Conservation (phyloP, 352 stramenopile species). For the Aphanomyces euteiches region DNA sequence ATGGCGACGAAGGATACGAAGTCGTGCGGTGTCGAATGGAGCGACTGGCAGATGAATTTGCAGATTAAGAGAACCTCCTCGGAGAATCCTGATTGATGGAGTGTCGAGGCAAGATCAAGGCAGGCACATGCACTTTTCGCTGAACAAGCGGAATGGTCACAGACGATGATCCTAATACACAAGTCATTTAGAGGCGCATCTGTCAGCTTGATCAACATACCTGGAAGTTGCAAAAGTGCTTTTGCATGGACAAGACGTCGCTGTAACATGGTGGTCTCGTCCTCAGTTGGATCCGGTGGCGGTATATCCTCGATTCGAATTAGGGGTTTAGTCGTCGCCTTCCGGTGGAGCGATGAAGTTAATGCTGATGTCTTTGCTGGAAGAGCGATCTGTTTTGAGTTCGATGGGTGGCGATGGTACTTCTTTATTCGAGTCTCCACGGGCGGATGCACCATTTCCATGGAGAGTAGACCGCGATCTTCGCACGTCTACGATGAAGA, state of each 20-base stretch:
- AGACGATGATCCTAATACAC: background rate
- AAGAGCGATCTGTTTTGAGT: background rate
- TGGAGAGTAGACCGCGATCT: background rate
- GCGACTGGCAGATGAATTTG: background rate
- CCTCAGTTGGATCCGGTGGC: background rate
- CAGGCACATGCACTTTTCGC: too few relatives aligned
- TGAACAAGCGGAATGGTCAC: background rate
- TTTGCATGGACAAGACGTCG: conserved; percentile 4
- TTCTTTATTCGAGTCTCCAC: background rate
- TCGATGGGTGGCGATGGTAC: background rate
- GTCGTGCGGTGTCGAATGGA: conserved; percentile 10
- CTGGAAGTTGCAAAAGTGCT: too few relatives aligned
- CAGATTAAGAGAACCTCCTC: background rate
- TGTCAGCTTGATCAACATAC: too few relatives aligned
- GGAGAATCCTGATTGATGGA: too few relatives aligned
- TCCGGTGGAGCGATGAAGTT: background rate
- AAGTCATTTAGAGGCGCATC: too few relatives aligned
- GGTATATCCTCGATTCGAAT: background rate
- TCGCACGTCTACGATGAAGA: background rate
- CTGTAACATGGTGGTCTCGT: conserved; percentile 14
- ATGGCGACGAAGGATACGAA: conserved; percentile 19
- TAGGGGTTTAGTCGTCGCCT: background rate
- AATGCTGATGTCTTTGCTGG: background rate
- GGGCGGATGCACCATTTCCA: background rate
- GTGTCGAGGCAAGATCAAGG: too few relatives aligned